Base-by-base conservation (phyloP, 768 basidiomycete species). In the Plicaturopsis crispa region DNA sequence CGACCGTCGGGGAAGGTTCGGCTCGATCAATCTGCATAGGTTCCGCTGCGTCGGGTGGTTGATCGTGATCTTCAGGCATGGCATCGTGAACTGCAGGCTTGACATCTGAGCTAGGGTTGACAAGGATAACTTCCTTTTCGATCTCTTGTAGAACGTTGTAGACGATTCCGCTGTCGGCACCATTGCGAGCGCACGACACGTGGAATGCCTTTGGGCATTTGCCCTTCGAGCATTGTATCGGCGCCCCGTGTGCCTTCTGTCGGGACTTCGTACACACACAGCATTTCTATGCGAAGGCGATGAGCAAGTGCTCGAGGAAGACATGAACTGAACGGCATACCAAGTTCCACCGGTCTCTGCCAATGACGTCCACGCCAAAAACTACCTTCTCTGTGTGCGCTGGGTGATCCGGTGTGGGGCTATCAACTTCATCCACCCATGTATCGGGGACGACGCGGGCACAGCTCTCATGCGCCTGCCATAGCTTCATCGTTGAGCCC, bases 161-260 rank as follows among this genome's bases (percentile, higher is more conserved):
- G 17, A 75, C 63, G 31, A 87, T 70, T 7, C 72, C 75, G 4
- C 62, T 54, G 3, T 62, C 61, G 8, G 57, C 60, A 1, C 78
- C 75, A 14, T 76, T 70, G 30, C 70, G 64, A 0, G 96, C 94
- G 56, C 96, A 99, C 3, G 80, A 83, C 20, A 96, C 84, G 52
- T 98, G 94, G 62, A 90, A 96, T 0, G 93, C 87, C 54, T 85
- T 87, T 8, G 86, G 71, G 50, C 93, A 97, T 62, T 92, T 94
- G 32, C 91, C 92, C 58, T 87, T 89, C 12, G 88, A 87, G 55
- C 93, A 97, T 53, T 97, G 93, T 18, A 96, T 80, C 18, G 83
- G 84, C 1, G 84, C 86, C 13, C 84, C 88, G 44, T 87, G 88
- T 0, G 62, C 65, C 50, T 81, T 86, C 8, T 66, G 57, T 23